Evolutionary conservation across 495 filamentous ascomycete species (phyloP), one percentile per base, ranked within the genome.

Genomic region (Penicillium verhagenii): DNA sequence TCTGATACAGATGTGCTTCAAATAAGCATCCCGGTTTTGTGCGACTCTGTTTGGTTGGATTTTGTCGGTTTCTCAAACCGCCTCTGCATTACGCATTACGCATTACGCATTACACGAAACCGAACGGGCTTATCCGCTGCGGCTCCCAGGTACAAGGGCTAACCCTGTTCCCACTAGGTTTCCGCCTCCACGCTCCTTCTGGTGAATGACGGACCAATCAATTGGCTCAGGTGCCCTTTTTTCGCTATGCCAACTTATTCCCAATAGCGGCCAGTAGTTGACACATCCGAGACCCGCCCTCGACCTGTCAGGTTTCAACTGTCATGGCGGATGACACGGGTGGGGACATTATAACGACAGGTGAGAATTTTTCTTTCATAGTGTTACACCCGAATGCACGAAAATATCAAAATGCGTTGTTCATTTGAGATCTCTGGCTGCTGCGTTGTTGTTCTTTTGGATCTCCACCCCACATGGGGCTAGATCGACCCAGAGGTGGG

Each of bases 241-340:
- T 40, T 28, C 44, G n/a, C n/a, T n/a, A n/a, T n/a, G 45, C 60
- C 52, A 52, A 59, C 51, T 50, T 53, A 54, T 57, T 64, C 35
- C 52, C 57, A 64, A 61, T 66, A 61, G 54, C 61, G 11, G 29
- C 51, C 39, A 45, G 46, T 58, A 45, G 25, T 53, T 45, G 46
- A 47, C 47, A 53, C 48, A 58, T 47, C 52, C 44, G 55, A 46
- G 53, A 50, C 45, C 64, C 55, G 47, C 53, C 47, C 53, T 18
- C 42, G 58, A 67, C 61, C 53, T 67, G 61, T 67, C 61, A 65
- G 51, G 56, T 67, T 54, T 60, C 53, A 61, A 46, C 44, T 49
- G 47, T 59, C 42, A 45, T n/a, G n/a, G n/a, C 18, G 39, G 21
- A 37, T 39, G 54, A 50, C 50, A 57, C 24, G 37, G 52, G n/a